A percentile compares a stretch with the other conserved stretches of the same genome.
Evolutionary conservation across 108 stramenopile species (phyloP).

Genomic region (Skeletonema marinoi): DNA sequence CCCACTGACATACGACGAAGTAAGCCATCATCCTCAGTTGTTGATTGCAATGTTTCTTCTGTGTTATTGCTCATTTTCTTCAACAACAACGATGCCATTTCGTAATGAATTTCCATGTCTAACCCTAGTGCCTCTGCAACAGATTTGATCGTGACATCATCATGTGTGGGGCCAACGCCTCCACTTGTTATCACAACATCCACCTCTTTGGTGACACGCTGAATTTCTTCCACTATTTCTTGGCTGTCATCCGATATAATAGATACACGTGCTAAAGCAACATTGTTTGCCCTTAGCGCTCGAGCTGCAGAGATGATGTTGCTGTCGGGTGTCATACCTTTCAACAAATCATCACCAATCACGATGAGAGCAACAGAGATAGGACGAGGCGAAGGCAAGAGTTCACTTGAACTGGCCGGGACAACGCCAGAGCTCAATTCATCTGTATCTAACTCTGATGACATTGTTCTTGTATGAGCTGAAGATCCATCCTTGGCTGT

Average conservation of each 20-base stretch:
- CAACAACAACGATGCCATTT: slow-evolving; percentile 87
- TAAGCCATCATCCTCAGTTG: slow-evolving; percentile 17
- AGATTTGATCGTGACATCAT: slow-evolving; percentile 95
- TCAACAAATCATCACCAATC: slow-evolving; percentile 96
- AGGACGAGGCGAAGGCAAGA: slow-evolving; percentile 7
- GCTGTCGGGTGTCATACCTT: slow-evolving; percentile 87
- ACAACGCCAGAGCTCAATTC: background rate
- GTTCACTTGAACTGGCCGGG: background rate
- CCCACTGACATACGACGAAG: slow-evolving; percentile 69
- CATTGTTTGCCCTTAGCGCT: slow-evolving; percentile 76
- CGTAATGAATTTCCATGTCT: slow-evolving; percentile 73
- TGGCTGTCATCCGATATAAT: slow-evolving; percentile 85
- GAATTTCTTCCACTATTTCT: slow-evolving; percentile 83
- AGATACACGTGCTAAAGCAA: slow-evolving; percentile 78
- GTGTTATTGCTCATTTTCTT: slow-evolving; percentile 37
- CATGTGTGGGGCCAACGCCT: slow-evolving; percentile 97
- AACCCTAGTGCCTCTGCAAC: slow-evolving; percentile 78
- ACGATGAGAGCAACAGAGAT: slow-evolving; percentile 77
- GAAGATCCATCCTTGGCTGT: background rate
- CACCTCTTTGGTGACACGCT: slow-evolving; percentile 59
- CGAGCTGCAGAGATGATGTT: slow-evolving; percentile 87
- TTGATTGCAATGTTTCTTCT: slow-evolving; percentile 38
- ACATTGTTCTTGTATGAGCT: slow-evolving; percentile 8
- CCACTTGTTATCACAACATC: slow-evolving; percentile 94
- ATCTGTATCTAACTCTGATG: slow-evolving; percentile 4